These are phyloP conservation scores for Dryas octopetala DNA, from an alignment of 306 rosid species.

Conservation along the genomic window DNA sequence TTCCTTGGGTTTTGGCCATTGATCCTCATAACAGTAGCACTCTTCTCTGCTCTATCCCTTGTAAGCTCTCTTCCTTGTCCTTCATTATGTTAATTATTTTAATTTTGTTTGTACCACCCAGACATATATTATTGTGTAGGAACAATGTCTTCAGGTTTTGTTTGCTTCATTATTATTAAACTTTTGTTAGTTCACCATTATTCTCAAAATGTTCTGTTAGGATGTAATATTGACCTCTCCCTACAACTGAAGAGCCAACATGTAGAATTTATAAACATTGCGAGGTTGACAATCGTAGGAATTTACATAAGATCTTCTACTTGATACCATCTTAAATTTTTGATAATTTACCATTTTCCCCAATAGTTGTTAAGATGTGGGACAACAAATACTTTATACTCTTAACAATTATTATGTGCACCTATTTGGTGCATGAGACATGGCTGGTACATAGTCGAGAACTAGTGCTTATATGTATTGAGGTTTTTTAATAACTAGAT, in stretches of 20 bases:
- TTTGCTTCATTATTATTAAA: neutral
- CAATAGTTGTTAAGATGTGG: neutral
- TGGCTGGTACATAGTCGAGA: neutral
- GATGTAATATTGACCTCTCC: neutral
- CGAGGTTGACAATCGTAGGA: neutral
- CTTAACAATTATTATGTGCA: neutral
- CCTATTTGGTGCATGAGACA: neutral
- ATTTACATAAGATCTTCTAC: neutral
- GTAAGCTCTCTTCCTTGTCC: constrained; percentile 49
- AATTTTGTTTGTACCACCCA: constrained; percentile 4
- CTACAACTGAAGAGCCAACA: neutral
- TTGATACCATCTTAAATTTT: neutral
- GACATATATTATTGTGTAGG: neutral
- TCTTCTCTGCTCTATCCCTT: constrained; percentile 68
- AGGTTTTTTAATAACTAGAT: neutral
- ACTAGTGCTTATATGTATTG: neutral
- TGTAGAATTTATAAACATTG: neutral
- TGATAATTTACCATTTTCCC: neutral
- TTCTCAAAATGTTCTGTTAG: neutral
- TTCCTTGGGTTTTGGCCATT: constrained; percentile 93
- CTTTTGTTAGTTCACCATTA: neutral
- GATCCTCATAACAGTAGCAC: constrained; percentile 62
- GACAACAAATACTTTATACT: neutral
- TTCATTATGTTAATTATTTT: constrained; percentile 1
- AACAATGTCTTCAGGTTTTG: neutral